phyloP scores from a whole-genome alignment of 805 yeast species.

The Dipodascus geniculatus region DNA sequence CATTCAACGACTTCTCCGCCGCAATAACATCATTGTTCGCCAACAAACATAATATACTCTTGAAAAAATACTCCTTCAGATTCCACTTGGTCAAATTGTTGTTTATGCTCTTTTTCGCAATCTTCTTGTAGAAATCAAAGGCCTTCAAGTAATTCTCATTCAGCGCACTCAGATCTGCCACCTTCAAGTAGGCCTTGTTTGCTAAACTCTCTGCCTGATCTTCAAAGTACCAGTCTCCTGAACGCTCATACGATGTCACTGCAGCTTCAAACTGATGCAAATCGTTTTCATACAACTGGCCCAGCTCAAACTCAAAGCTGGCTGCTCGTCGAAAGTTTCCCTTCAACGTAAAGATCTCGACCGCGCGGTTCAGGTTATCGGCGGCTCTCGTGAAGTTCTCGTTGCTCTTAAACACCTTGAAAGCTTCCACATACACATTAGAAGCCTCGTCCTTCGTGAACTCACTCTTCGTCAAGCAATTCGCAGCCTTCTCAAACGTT shows the following conservation, averaged over 20 bases:
- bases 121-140: constrained; percentile 59
- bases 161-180: constrained; percentile 79
- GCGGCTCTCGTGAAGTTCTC: constrained; percentile 65
- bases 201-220: constrained; percentile 89
- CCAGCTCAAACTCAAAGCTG: constrained; percentile 83
- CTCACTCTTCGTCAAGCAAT: constrained; percentile 59
- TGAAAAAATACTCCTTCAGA: constrained; percentile 81
- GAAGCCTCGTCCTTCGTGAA: constrained; percentile 82
- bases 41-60: constrained; percentile 69
- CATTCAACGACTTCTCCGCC: constrained; percentile 59
- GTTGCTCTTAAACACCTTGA: constrained; percentile 66
- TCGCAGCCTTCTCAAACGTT: constrained; percentile 79
- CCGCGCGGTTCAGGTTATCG: constrained; percentile 61
- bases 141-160: constrained; percentile 68
- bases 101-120: constrained; percentile 64
- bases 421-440: constrained; percentile 79
- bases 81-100: constrained; percentile 80
- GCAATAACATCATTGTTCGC: constrained; percentile 81
- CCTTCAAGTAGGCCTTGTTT: constrained; percentile 76
- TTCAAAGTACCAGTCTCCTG: constrained; percentile 91
- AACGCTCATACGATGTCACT: constrained; percentile 68
- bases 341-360: constrained; percentile 69
- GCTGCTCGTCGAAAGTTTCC: constrained; percentile 98
- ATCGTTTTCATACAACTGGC: constrained; percentile 70
- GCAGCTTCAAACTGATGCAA: constrained; percentile 60